Percentiles rank a stretch among this genome's conserved stretches.
Conservation (phyloP, 139 green algal species). For the Trebouxia sp. region DNA sequence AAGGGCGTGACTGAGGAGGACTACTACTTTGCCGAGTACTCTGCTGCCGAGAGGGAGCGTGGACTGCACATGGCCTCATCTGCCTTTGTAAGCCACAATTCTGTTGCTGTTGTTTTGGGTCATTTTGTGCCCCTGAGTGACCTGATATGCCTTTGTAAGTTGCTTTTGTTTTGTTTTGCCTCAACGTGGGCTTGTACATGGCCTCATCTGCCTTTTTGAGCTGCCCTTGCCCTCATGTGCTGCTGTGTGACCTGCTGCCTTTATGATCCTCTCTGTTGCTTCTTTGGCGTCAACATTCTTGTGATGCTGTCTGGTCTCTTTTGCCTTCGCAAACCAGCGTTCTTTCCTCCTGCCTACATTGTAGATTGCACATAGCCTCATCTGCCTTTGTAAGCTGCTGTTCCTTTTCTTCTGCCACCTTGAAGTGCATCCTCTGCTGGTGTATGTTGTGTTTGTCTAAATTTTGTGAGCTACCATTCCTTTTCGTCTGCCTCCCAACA, state of each 20-base stretch:
- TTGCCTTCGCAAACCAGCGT: too few relatives aligned
- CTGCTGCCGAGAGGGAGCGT: slow-evolving; percentile 51
- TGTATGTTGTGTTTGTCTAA: too few relatives aligned
- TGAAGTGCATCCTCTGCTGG: too few relatives aligned
- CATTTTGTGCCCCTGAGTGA: not conserved
- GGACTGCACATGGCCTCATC: slow-evolving; percentile 44
- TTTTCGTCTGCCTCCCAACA: not conserved
- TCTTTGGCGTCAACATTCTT: too few relatives aligned
- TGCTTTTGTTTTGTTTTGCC: not conserved
- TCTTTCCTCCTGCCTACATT: too few relatives aligned
- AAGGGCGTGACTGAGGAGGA: slow-evolving; percentile 80
- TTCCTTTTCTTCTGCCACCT: too few relatives aligned
- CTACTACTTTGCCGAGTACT: slow-evolving; percentile 79
- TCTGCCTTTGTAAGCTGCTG: too few relatives aligned
- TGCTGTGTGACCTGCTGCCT: too few relatives aligned
- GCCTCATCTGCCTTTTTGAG: not conserved
- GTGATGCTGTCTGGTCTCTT: too few relatives aligned
- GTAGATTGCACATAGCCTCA: too few relatives aligned
- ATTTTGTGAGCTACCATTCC: not conserved
- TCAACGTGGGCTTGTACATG: not conserved
- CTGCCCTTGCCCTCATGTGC: too few relatives aligned
- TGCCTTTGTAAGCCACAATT: slow-evolving; percentile 38
- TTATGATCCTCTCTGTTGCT: too few relatives aligned
- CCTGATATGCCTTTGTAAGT: not conserved
- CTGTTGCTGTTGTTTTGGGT: not conserved